Percentiles rank a stretch among this genome's conserved stretches.
phyloP scores from a whole-genome alignment of 495 filamentous ascomycete genomes.

The Aspergillus cavernicola region DNA sequence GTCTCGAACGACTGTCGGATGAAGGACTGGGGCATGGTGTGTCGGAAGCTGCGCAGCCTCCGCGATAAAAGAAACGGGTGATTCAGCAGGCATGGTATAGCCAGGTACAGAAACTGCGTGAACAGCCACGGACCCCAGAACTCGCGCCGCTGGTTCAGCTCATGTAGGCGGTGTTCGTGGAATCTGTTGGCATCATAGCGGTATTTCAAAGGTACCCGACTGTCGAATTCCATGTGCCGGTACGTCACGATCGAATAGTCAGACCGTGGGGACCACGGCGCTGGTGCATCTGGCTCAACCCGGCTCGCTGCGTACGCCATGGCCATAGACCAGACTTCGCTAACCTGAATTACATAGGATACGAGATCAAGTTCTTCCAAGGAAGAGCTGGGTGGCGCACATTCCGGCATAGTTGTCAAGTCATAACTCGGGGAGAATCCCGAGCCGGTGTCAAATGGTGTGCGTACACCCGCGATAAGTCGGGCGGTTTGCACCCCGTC shows the following conservation, averaged over 20 bases:
- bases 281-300: constrained; percentile 23
- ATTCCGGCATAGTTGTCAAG: neutral
- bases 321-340: constrained; percentile 39
- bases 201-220: constrained; percentile 37
- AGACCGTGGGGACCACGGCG: constrained; percentile 42
- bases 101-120: constrained; percentile 40
- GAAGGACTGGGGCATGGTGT: constrained; percentile 37
- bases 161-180: constrained; percentile 26
- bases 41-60: constrained; percentile 36
- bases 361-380: constrained; percentile 36
- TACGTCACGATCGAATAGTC: constrained; percentile 40
- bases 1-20: constrained; percentile 35
- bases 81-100: constrained; percentile 40
- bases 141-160: constrained; percentile 33
- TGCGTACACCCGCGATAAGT: constrained; percentile 15
- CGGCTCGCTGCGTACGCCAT: constrained; percentile 36
- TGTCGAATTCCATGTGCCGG: constrained; percentile 42
- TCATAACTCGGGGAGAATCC: constrained; percentile 14
- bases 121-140: constrained; percentile 47
- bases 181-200: constrained; percentile 40
- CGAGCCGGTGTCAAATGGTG: constrained; percentile 10
- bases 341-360: constrained; percentile 32
- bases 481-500: constrained; percentile 8
- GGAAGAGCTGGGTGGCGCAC: neutral
- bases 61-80: constrained; percentile 44